Conservation (phyloP, 768 basidiomycete species). For the Tylopilus subfusipes region DNA sequence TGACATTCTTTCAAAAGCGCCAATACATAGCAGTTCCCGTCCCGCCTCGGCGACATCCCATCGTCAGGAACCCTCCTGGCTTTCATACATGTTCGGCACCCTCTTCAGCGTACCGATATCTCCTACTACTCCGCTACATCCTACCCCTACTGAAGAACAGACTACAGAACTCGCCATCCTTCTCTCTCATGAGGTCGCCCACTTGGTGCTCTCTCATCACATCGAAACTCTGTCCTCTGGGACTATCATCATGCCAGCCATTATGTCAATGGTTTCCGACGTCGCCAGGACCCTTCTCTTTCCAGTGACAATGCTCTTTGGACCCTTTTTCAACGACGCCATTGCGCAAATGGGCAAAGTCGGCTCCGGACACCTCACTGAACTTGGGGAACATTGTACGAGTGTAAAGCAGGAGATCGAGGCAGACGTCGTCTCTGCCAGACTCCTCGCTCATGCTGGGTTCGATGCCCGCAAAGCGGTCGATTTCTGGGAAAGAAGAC, state of each 20-base stretch:
- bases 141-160: conserved; percentile 72
- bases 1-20: no score
- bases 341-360: conserved; percentile 77
- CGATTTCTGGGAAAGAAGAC: conserved; percentile 74
- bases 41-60: conserved; percentile 17
- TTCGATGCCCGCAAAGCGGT: conserved; percentile 84
- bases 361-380: conserved; percentile 70
- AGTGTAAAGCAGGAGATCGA: conserved; percentile 85
- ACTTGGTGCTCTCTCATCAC: conserved; percentile 88
- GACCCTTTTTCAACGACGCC: conserved; percentile 94
- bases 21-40: conserved; percentile 22
- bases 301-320: conserved; percentile 86
- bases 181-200: conserved; percentile 90
- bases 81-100: conserved; percentile 46
- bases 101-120: conserved; percentile 31
- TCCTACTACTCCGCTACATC: conserved; percentile 36
- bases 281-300: conserved; percentile 75
- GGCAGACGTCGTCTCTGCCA: conserved; percentile 83
- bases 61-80: conserved; percentile 38
- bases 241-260: conserved; percentile 77
- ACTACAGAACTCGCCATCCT: conserved; percentile 87
- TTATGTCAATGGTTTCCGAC: conserved; percentile 75
- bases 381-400: conserved; percentile 72
- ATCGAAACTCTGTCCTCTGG: conserved; percentile 86
- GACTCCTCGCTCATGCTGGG: conserved; percentile 88